A percentile compares a stretch with the other conserved stretches of the same genome.
phyloP scores from a whole-genome alignment of 371 early-diverging fungal species.

The Homolaphlyctis polyrhiza region DNA sequence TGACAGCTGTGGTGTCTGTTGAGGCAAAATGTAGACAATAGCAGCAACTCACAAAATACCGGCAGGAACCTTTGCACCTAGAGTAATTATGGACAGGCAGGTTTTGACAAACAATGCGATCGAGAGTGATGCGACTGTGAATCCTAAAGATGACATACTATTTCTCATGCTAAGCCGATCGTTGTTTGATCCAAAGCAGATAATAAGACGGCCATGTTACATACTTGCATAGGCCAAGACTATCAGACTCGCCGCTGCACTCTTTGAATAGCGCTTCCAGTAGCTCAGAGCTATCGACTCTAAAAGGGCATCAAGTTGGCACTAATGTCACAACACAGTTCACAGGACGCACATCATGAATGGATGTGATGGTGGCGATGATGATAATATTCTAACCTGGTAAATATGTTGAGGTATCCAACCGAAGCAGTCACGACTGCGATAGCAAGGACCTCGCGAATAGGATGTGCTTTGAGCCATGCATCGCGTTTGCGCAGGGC shows the following conservation, averaged over 20 bases:
- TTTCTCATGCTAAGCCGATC: too few species aligned
- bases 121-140: constrained; percentile 7
- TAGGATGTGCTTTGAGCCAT: constrained; percentile 48
- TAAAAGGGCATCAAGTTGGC: not conserved
- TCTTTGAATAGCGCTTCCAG: constrained; percentile 78
- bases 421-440: constrained; percentile 70
- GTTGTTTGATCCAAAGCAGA: too few species aligned
- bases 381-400: constrained; percentile 14
- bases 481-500: constrained; percentile 10
- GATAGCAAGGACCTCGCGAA: constrained; percentile 68
- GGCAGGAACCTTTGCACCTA: constrained; percentile 63
- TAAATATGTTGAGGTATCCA: constrained; percentile 55
- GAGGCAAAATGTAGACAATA: not conserved
- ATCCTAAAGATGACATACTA: too few species aligned
- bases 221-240: constrained; percentile 28
- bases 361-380: not conserved
- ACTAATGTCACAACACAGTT: not conserved
- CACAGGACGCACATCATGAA: not conserved
- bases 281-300: constrained; percentile 59
- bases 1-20: not conserved
- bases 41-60: constrained; percentile 63
- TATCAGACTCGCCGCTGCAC: constrained; percentile 45
- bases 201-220: too few species aligned
- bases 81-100: constrained; percentile 29
- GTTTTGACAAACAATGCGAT: constrained; percentile 21